Evolutionary conservation across 805 yeast species (phyloP), one percentile per base, ranked within the genome.

Genomic region (Wickerhamiella alocasiicola): DNA sequence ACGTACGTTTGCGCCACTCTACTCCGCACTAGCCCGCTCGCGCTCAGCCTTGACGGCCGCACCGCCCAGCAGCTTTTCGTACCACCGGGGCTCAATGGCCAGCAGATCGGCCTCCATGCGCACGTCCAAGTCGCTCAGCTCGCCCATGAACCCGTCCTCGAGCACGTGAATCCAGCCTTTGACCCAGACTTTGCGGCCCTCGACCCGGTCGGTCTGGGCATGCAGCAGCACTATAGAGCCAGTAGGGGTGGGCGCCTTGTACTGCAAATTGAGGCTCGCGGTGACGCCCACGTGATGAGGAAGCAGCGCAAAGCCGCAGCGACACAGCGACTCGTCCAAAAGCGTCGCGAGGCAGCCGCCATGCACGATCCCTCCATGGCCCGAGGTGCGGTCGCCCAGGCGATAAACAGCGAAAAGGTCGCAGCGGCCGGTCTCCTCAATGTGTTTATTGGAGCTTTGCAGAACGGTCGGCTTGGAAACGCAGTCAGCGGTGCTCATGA

Each of bases 251-350:
- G 78, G 80, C 15, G 55, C 54, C 33, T 49, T 43, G 58, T 83
- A 88, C 39, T 79, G 66, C 6, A 88, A 65, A 2, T 70, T 60
- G 31, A 88, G 63, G 38, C 67, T 70, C 0, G 95, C 98, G 0
- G 98, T 88, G 18, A 91, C 95, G 11, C 97, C 98, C 38, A 79
- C 67, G 42, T 75, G 71, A 43, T 76, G 74, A 1, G 97, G 97
- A 9, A 88, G 64, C 20, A 70, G 62, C 3, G 83, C 75, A 55
- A 85, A 88, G 12, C 95, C 97, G 53, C 94, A 81, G 32, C 75
- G 67, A 52, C 95, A 83, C 21, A 91, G 63, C 0, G 79, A 77
- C 55, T 91, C 98, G 59, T 88, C 98, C 24, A 91, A 48, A 18
- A 91, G 60, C 2, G 95, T 79, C 1, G 95, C 74, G 4, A 85